A percentile compares a stretch with the other conserved stretches of the same genome.
These are phyloP conservation scores for Pyricularia grisea DNA, from an alignment of 2,329 filamentous ascomycete genomes.

Conservation along the genomic window DNA sequence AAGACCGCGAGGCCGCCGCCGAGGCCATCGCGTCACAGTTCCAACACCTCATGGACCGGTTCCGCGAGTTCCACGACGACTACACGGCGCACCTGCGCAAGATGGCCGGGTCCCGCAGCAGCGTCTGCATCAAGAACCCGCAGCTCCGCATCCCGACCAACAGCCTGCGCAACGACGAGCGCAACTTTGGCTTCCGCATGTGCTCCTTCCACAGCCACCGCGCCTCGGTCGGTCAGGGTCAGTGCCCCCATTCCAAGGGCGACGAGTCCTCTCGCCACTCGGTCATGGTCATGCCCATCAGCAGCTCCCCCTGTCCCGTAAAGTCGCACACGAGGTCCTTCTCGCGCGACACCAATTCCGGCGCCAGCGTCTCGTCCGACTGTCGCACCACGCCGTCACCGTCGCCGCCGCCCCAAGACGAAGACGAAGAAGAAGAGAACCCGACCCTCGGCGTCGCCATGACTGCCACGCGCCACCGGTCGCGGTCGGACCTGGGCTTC, in stretches of 20 bases:
- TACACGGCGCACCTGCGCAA: slow-evolving; percentile 42
- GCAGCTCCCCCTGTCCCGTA: background rate
- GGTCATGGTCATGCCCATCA: background rate
- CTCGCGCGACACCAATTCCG: background rate
- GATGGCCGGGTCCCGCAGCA: slow-evolving; percentile 39
- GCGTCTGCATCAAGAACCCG: slow-evolving; percentile 49
- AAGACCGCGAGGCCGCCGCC: slow-evolving; percentile 19
- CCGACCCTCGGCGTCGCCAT: background rate
- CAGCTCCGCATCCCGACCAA: slow-evolving; percentile 49
- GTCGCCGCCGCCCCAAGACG: too few species aligned
- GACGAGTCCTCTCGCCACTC: background rate
- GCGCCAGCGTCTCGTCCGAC: background rate
- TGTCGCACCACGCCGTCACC: background rate
- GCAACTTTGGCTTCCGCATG: slow-evolving; percentile 50
- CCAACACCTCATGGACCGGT: slow-evolving; percentile 30
- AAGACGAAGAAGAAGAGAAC: background rate
- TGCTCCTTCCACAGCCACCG: slow-evolving; percentile 53
- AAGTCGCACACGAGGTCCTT: background rate
- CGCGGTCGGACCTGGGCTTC: background rate
- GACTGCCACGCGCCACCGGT: background rate
- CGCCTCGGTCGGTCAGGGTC: slow-evolving; percentile 40
- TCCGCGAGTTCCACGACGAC: slow-evolving; percentile 38
- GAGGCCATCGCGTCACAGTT: slow-evolving; percentile 23
- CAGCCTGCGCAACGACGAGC: slow-evolving; percentile 44
- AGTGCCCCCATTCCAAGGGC: slow-evolving; percentile 34